Conservation (phyloP, 371 early-diverging fungal species). For the Dinochytrium kinnereticum region DNA sequence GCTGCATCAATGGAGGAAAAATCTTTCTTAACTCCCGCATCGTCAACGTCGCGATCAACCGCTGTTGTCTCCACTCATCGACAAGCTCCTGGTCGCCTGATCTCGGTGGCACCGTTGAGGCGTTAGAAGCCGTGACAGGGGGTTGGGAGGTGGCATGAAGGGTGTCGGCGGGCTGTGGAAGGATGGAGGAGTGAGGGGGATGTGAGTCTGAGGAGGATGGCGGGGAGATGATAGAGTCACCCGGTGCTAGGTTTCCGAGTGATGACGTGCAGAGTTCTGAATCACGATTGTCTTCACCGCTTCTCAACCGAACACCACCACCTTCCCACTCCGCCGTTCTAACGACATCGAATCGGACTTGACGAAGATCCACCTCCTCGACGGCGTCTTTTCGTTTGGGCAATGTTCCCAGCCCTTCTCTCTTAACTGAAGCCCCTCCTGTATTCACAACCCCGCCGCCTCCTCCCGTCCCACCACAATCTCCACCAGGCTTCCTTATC, state of each 20-base stretch:
- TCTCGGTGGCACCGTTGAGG: not conserved
- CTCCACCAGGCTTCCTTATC: not conserved
- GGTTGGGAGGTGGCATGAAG: not conserved
- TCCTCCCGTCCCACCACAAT: not conserved
- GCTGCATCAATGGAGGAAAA: conserved; percentile 34
- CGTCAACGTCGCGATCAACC: conserved; percentile 35
- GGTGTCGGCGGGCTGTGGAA: too few species aligned
- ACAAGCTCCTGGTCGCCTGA: conserved; percentile 11
- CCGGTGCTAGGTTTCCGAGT: too few species aligned
- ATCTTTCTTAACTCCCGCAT: conserved; percentile 41
- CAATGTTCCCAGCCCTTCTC: not conserved
- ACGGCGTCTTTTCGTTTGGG: not conserved
- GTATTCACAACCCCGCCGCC: not conserved
- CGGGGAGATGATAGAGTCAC: not conserved
- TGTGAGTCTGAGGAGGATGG: not conserved
- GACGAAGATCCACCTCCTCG: conserved; percentile 10
- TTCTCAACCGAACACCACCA: not conserved
- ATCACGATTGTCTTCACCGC: not conserved
- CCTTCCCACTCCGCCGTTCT: not conserved
- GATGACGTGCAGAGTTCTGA: not conserved
- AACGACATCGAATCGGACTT: conserved; percentile 2
- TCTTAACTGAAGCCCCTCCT: too few species aligned
- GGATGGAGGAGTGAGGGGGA: not conserved
- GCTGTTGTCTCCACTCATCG: conserved; percentile 36
- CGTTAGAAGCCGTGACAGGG: not conserved